Evolutionary conservation across 495 filamentous ascomycete species (phyloP), one percentile per base, ranked within the genome.

Genomic region (Pyronema omphalodes): DNA sequence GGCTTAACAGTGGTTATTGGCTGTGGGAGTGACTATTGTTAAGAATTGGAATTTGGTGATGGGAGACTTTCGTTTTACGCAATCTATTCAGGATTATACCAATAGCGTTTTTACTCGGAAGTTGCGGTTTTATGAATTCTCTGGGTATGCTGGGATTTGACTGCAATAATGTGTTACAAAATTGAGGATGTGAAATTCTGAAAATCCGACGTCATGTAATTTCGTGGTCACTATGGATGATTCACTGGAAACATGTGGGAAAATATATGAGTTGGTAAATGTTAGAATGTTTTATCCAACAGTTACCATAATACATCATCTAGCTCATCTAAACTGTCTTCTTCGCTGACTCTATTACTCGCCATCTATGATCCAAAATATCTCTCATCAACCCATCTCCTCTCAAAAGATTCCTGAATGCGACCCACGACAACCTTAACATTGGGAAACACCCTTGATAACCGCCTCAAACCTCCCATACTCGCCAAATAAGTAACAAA

Each of bases 401-500:
- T 76, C 67, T 88, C 81, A 57, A 76, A 73, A 55, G 88, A 84
- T 33, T 80, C 74, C 45, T 83, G 78, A 59, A 94, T 75, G 48
- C 80, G 78, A 52, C 84, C 81, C 36, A 94, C 81, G 47, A 98
- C 83, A 29, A 89, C 82, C 57, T 78, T 79, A 9, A 94, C 76
- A 12, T 81, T 80, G 0, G 91, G 87, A 57, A 87, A 98, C 9
- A 93, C 91, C 37, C 80, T 85, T 39, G 81, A 78, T 56, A 98
- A 68, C 50, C 91, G 73, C 55, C 88, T 84, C 43, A 95, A 62
- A 0, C 88, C 91, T 55, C 78, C 76, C 57, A 76, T 78, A n/a
- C 86, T 86, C 0, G 85, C 87, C 54, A 83, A 77, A 63, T 85
- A 89, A 6, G 86, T 88, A 43, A 91, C 87, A 67, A 93, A 86